A percentile compares a stretch with the other conserved stretches of the same genome.
phyloP scores from a whole-genome alignment of 495 filamentous ascomycete genomes.

The Neurospora africana region DNA sequence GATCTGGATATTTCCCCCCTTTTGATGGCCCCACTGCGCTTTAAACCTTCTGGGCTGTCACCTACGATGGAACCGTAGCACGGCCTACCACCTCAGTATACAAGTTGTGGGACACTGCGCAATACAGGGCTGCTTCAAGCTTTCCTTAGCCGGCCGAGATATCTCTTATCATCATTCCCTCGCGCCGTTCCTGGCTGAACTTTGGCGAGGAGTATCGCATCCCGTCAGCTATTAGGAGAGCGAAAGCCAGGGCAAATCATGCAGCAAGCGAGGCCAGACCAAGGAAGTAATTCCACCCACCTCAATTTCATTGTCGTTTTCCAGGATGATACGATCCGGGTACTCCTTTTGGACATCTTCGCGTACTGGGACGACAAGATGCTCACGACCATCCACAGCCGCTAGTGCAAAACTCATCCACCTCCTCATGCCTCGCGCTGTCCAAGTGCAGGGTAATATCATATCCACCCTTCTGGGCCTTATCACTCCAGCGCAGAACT shows the following conservation, averaged over 20 bases:
- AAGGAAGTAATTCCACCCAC: neutral
- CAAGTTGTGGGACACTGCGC: too few relatives aligned
- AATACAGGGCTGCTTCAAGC: neutral
- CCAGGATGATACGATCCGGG: neutral
- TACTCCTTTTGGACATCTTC: neutral
- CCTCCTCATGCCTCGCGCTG: conserved; percentile 61
- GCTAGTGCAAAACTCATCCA: conserved; percentile 85
- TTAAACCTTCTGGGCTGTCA: neutral
- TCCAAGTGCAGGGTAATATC: conserved; percentile 84
- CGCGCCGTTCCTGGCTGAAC: neutral
- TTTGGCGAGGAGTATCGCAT: neutral
- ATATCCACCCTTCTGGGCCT: conserved; percentile 58
- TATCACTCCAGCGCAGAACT: conserved; percentile 69
- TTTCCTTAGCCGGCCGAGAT: neutral
- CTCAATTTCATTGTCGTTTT: neutral
- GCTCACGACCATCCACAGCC: conserved; percentile 33
- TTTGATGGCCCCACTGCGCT: neutral
- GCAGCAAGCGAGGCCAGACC: neutral
- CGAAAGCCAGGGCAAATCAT: neutral
- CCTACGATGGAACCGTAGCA: neutral
- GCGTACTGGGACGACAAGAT: neutral
- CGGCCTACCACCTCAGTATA: too few relatives aligned
- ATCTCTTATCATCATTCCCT: neutral
- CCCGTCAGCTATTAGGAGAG: too few relatives aligned
- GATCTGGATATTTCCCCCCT: neutral